Evolutionary conservation across 176 grass and related monocot genomes (phyloP), one percentile per base, ranked within the genome.

Genomic region (Carex myosuroides): DNA sequence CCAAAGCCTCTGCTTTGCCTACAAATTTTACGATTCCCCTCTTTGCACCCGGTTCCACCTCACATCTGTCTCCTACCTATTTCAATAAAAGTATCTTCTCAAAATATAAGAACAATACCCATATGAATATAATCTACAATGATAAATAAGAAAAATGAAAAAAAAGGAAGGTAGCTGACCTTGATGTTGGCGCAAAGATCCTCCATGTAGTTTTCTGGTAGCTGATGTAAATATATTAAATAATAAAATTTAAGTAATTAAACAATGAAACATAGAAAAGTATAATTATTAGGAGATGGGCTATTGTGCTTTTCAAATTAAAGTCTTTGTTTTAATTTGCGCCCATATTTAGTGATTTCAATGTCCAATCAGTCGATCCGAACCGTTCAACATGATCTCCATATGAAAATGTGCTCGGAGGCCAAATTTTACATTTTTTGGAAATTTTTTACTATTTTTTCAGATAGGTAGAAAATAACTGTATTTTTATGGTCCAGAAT

Each of bases 31-130:
- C 85, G 24, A 85, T 62, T 78, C 95, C 95, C 80, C 95, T 93
- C 87, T 95, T 95, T 79, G 86, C 92, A 61, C 95, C 95, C 29
- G 95, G 92, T 85, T 95, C 91, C 6, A 98, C 91, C 85, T 98
- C 91, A 74, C 95, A 98, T 93, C 95, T 93, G 74, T 98, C 92
- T 33, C 88, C 91, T 65, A 93, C 88, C 92, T 98, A 79, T 81
- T 20, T 61, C 85, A 86, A 6, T 46, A 21, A 82, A 85, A 16
- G 57, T 83, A 13, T 6, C 73, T 85, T 30, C 13, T 60, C 53
- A 63, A 46, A 21, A 68, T 21, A 35, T 8, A 41, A 33, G 10
- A 0, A 2, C 20, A 20, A 12, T 57, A 35, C 50, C 18, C n/a
- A 22, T 16, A 86, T 70, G 35, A 86, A 68, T 79, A 39, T 21